Evolutionary conservation across 768 basidiomycete genomes (phyloP).

Genomic region (Coprinopsis strossmayeri): DNA sequence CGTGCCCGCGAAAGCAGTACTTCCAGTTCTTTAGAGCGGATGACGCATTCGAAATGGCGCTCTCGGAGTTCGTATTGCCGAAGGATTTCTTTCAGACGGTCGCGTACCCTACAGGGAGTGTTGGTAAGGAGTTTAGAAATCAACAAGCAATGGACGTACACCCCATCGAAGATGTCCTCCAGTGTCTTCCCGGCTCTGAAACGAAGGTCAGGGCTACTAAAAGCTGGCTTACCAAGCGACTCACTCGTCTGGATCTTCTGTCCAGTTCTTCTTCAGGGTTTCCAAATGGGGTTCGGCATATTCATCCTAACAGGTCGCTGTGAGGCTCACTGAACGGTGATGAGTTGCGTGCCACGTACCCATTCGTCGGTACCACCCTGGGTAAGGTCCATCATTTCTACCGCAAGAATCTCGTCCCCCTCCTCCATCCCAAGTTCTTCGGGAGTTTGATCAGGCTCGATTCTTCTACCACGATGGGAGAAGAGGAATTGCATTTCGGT

Average conservation of each 20-base stretch:
- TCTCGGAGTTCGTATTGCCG: slow-evolving; percentile 87
- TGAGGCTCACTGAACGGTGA: neutral
- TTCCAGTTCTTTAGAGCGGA: slow-evolving; percentile 88
- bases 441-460: slow-evolving; percentile 80
- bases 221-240: slow-evolving; percentile 17
- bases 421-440: slow-evolving; percentile 87
- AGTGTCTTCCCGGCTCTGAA: slow-evolving; percentile 65
- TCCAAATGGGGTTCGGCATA: slow-evolving; percentile 57
- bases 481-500: slow-evolving; percentile 76
- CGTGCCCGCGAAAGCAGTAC: slow-evolving; percentile 82
- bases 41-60: slow-evolving; percentile 87
- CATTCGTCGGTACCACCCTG: slow-evolving; percentile 55
- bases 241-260: slow-evolving; percentile 67
- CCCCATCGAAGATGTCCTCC: slow-evolving; percentile 79
- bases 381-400: slow-evolving; percentile 88
- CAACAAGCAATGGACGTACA: slow-evolving; percentile 44
- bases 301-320: slow-evolving; percentile 43
- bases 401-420: slow-evolving; percentile 82
- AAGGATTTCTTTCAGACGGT: slow-evolving; percentile 81
- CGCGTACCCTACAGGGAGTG: slow-evolving; percentile 57
- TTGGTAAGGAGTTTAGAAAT: slow-evolving; percentile 1
- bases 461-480: slow-evolving; percentile 70
- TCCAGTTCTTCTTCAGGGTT: slow-evolving; percentile 78
- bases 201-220: slow-evolving; percentile 2
- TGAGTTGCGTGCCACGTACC: slow-evolving; percentile 34